A percentile compares a stretch with the other conserved stretches of the same genome.
These are phyloP conservation scores for Penicillium sp. DNA, from an alignment of 2,329 filamentous ascomycete species.

Conservation along the genomic window DNA sequence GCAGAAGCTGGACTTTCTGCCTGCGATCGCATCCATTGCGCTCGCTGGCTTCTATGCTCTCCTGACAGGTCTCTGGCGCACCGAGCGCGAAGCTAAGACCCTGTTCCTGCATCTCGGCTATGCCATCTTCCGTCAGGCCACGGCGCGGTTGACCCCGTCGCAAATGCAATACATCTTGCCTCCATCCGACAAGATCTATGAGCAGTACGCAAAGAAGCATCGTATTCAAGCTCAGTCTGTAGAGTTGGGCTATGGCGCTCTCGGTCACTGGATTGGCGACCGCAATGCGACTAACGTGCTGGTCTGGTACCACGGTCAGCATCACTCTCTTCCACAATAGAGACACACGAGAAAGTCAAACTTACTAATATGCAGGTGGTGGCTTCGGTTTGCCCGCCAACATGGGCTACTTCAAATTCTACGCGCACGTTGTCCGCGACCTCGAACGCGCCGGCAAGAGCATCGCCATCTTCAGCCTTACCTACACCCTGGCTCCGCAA, in stretches of 20 bases:
- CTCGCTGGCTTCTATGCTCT: conserved; percentile 29
- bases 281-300: conserved; percentile 37
- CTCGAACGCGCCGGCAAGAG: conserved; percentile 44
- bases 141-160: conserved; percentile 24
- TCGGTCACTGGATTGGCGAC: conserved; percentile 41
- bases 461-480: conserved; percentile 53
- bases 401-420: conserved; percentile 50
- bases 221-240: conserved; percentile 28
- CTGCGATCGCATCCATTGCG: conserved; percentile 29
- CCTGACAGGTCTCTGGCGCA: conserved; percentile 28
- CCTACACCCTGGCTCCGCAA: conserved; percentile 56
- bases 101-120: conserved; percentile 36
- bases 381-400: conserved; percentile 54
- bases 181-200: conserved; percentile 29
- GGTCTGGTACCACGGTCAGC: conserved; percentile 40
- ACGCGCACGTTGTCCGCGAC: conserved; percentile 44
- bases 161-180: conserved; percentile 35
- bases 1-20: conserved; percentile 35
- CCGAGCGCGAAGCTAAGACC: conserved; percentile 28
- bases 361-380: conserved; percentile 43
- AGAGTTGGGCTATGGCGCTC: conserved; percentile 32
- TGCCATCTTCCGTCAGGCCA: conserved; percentile 33
- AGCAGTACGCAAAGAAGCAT: conserved; percentile 25
- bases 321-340: not conserved
- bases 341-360: no score